Percentiles rank a stretch among this genome's conserved stretches.
Evolutionary conservation across 164 flowering plant species (phyloP).

Genomic region (Kalanchoe fedtschenkoi): DNA sequence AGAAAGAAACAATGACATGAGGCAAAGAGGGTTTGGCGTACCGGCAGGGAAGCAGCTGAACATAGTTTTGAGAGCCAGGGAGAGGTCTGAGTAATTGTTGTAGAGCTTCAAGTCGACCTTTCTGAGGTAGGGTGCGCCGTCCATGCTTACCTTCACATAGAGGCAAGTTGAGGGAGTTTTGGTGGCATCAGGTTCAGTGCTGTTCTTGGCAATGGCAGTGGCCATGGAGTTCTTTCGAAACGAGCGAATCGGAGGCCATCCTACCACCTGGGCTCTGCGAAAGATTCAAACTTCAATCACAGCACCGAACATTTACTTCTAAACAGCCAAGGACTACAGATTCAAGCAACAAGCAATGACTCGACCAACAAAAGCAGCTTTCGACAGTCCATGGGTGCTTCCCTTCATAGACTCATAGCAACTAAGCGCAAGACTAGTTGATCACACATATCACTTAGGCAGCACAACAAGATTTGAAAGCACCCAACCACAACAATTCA

Average conservation of each 20-base stretch:
- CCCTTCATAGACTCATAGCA: too few species aligned
- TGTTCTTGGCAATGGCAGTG: conserved; percentile 22
- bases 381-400: too few species aligned
- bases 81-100: conserved; percentile 34
- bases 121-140: conserved; percentile 59
- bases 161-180: conserved; percentile 27
- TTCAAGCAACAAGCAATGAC: too few species aligned
- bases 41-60: conserved; percentile 53
- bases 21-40: too few species aligned
- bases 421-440: too few species aligned
- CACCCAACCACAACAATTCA: neutral
- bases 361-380: too few species aligned
- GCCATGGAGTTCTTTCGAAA: conserved; percentile 49
- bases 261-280: conserved; percentile 56
- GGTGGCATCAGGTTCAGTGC: conserved; percentile 29
- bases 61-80: conserved; percentile 55
- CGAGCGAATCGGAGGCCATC: conserved; percentile 62
- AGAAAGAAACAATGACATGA: too few species aligned
- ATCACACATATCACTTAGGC: too few species aligned
- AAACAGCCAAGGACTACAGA: neutral
- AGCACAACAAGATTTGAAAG: too few species aligned
- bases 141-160: conserved; percentile 68
- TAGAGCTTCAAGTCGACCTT: conserved; percentile 50
- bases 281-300: neutral
- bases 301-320: neutral